phyloP scores from a whole-genome alignment of 2,329 filamentous ascomycete species.

The Paraphaeosphaeria minitans region DNA sequence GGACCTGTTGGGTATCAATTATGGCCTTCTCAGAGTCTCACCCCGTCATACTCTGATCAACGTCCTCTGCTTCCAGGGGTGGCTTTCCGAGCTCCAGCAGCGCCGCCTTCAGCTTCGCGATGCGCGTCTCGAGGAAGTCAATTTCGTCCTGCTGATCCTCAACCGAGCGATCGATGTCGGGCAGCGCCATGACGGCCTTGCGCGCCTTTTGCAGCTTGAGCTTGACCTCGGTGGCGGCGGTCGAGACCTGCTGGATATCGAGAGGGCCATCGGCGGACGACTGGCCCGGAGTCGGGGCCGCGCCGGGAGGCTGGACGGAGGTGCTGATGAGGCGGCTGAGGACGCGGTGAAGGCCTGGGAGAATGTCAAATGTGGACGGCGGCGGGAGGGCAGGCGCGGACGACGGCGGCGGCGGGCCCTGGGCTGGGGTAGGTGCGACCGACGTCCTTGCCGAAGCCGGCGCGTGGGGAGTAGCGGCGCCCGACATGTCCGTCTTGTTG shows the following conservation, averaged over 20 bases:
- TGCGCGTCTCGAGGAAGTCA: conserved; percentile 65
- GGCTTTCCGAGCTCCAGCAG: conserved; percentile 39
- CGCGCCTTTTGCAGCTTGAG: conserved; percentile 82
- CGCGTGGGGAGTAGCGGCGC: conserved; percentile 40
- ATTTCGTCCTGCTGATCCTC: conserved; percentile 76
- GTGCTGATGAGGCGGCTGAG: conserved; percentile 71
- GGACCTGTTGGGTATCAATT: conserved; percentile 37
- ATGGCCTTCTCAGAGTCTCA: conserved; percentile 31
- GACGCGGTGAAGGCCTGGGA: conserved; percentile 79
- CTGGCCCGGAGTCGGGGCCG: conserved; percentile 33
- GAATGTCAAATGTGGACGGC: conserved; percentile 82
- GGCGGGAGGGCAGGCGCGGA: conserved; percentile 69
- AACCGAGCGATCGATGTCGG: conserved; percentile 70
- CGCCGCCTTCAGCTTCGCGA: conserved; percentile 62
- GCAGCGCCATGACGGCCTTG: conserved; percentile 66
- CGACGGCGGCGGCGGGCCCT: conserved; percentile 34
- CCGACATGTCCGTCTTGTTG: conserved; percentile 34
- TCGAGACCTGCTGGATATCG: conserved; percentile 76
- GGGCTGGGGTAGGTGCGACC: conserved; percentile 39
- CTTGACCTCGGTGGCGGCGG: conserved; percentile 78
- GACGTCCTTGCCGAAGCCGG: conserved; percentile 39
- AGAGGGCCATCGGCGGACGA: conserved; percentile 48
- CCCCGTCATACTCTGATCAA: conserved; percentile 46
- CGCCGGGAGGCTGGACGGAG: conserved; percentile 42
- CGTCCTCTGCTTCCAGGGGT: conserved; percentile 24